phyloP scores from a whole-genome alignment of 371 early-diverging fungal genomes.

The Rhizomucor miehei region DNA sequence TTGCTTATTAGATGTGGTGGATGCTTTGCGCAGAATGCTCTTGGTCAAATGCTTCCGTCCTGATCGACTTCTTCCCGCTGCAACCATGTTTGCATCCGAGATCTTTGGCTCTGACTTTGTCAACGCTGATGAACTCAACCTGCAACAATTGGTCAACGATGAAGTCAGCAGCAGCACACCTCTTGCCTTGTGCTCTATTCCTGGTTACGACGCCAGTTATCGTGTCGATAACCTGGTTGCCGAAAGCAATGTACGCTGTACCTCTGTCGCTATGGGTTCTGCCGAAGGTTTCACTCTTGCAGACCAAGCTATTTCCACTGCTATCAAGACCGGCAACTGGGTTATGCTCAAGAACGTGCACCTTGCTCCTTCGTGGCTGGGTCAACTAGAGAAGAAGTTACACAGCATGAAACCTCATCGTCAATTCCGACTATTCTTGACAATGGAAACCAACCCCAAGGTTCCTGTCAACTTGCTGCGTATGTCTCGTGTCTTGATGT shows the following conservation, averaged over 20 bases:
- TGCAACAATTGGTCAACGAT: slow-evolving; percentile 68
- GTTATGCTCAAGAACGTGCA: slow-evolving; percentile 98
- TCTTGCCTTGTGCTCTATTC: slow-evolving; percentile 88
- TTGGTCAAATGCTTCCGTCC: slow-evolving; percentile 87
- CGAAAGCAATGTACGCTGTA: slow-evolving; percentile 58
- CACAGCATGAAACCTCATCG: slow-evolving; percentile 82
- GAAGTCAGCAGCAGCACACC: slow-evolving; percentile 80
- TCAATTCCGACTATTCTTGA: slow-evolving; percentile 92
- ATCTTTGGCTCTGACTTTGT: slow-evolving; percentile 70
- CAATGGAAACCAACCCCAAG: slow-evolving; percentile 96
- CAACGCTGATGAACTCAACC: slow-evolving; percentile 63
- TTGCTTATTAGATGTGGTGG: slow-evolving; percentile 20
- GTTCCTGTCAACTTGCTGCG: slow-evolving; percentile 93
- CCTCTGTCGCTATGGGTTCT: slow-evolving; percentile 97
- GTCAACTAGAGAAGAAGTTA: slow-evolving; percentile 92
- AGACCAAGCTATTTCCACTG: slow-evolving; percentile 85
- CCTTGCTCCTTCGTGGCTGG: slow-evolving; percentile 90
- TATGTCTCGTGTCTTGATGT: slow-evolving; percentile 89
- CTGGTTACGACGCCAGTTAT: slow-evolving; percentile 96
- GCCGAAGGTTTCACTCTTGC: slow-evolving; percentile 91
- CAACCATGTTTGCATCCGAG: slow-evolving; percentile 71
- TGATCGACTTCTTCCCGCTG: slow-evolving; percentile 79
- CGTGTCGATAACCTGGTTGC: slow-evolving; percentile 90
- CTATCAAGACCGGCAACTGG: slow-evolving; percentile 88
- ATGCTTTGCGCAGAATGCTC: slow-evolving; percentile 71